These are phyloP conservation scores for Xylariaceae sp. DNA, from an alignment of 2,329 filamentous ascomycete species.

Conservation along the genomic window DNA sequence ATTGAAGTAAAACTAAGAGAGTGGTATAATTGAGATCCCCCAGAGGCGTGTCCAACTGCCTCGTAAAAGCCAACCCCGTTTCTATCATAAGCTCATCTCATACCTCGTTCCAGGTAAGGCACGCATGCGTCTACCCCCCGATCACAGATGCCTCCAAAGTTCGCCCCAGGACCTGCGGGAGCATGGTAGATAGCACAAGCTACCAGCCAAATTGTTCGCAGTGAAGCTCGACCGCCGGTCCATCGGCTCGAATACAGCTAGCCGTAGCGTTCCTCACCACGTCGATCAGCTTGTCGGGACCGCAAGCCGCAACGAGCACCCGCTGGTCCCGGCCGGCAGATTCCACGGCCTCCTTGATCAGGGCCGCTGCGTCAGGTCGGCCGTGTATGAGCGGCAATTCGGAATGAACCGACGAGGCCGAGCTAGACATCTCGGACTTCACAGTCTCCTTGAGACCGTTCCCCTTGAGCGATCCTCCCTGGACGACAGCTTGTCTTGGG, in stretches of 20 bases:
- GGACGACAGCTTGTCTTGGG: constrained; percentile 9
- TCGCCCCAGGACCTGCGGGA: no score
- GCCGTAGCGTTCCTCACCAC: constrained; percentile 38
- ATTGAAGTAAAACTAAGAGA: no score
- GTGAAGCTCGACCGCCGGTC: constrained; percentile 43
- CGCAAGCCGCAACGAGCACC: constrained; percentile 40
- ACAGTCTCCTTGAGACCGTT: constrained; percentile 9
- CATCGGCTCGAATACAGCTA: constrained; percentile 32
- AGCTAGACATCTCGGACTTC: no score
- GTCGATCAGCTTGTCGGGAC: constrained; percentile 36
- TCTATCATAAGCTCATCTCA: no score
- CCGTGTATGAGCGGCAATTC: constrained; percentile 27
- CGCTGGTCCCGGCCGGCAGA: constrained; percentile 27
- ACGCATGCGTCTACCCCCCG: no score
- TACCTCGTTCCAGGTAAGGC: no score
- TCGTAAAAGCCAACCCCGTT: no score
- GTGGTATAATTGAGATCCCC: no score
- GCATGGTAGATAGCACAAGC: constrained; percentile 5
- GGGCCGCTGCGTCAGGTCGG: constrained; percentile 31
- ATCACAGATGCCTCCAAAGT: no score
- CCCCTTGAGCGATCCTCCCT: constrained; percentile 15
- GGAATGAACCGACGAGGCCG: constrained; percentile 9
- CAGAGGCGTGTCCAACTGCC: no score
- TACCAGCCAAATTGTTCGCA: constrained; percentile 43
- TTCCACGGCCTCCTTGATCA: constrained; percentile 31